Percentiles rank a stretch among this genome's conserved stretches.
Evolutionary conservation across 257 asterid genomes (phyloP).

Genomic region (Phtheirospermum japonicum): DNA sequence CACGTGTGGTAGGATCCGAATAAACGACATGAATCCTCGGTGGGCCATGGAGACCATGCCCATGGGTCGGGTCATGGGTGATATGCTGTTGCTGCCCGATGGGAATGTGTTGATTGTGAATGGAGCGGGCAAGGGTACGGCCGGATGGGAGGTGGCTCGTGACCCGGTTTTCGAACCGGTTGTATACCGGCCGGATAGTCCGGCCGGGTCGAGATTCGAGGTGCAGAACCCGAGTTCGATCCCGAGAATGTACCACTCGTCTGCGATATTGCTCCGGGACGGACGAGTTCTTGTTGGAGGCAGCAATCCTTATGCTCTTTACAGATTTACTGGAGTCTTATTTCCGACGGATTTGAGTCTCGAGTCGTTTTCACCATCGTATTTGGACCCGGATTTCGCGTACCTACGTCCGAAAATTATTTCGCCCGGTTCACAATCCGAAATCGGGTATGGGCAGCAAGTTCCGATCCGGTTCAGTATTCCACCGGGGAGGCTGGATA

Average conservation of each 20-base stretch:
- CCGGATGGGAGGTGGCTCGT: slow-evolving; percentile 53
- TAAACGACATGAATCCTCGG: slow-evolving; percentile 36
- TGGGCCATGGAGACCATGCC: slow-evolving; percentile 59
- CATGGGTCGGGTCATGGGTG: slow-evolving; percentile 49
- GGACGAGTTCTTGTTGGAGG: slow-evolving; percentile 49
- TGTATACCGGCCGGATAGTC: slow-evolving; percentile 32
- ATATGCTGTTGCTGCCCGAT: slow-evolving; percentile 46
- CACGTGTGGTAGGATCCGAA: slow-evolving; percentile 45
- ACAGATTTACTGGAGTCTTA: slow-evolving; percentile 30
- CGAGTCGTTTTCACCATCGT: slow-evolving; percentile 44
- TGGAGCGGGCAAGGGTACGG: slow-evolving; percentile 44
- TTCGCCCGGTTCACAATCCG: slow-evolving; percentile 30
- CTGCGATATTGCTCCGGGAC: slow-evolving; percentile 42
- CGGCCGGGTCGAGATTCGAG: slow-evolving; percentile 39
- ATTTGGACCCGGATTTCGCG: slow-evolving; percentile 20
- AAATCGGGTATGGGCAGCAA: slow-evolving; percentile 25
- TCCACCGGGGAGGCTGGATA: slow-evolving; percentile 15
- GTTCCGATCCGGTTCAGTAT: slow-evolving; percentile 24
- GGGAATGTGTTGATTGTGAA: slow-evolving; percentile 43
- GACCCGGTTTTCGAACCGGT: slow-evolving; percentile 39
- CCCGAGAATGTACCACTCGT: slow-evolving; percentile 55
- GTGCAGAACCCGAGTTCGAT: slow-evolving; percentile 27
- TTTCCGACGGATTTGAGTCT: slow-evolving; percentile 44
- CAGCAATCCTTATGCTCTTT: slow-evolving; percentile 37
- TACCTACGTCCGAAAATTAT: slow-evolving; percentile 32